These are phyloP conservation scores for Sonneratia caseolaris DNA, from an alignment of 345 rosid genomes.

Conservation along the genomic window DNA sequence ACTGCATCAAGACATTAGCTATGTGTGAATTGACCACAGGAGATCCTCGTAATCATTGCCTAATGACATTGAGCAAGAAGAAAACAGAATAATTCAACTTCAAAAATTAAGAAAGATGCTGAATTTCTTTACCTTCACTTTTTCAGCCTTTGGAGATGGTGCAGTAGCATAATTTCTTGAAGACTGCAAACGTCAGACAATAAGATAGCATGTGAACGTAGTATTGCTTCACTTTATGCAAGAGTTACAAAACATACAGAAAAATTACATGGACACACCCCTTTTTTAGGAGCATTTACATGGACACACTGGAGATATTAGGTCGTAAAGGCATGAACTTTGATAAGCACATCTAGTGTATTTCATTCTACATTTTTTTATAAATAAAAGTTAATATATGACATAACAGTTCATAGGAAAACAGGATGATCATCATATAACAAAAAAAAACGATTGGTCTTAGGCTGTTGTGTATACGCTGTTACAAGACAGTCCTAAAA, in stretches of 20 bases:
- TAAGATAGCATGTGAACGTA: neutral
- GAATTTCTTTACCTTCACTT: slow-evolving; percentile 49
- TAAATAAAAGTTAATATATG: neutral
- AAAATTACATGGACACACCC: neutral
- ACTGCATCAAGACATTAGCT: neutral
- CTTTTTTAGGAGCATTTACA: neutral
- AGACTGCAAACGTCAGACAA: slow-evolving; percentile 28
- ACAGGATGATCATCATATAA: neutral
- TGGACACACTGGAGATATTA: too few relatives aligned
- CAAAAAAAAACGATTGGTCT: neutral
- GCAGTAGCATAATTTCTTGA: slow-evolving; percentile 46
- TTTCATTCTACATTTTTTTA: neutral
- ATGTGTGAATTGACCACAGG: neutral
- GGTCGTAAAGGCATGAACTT: neutral
- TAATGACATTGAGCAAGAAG: neutral
- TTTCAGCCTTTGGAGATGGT: slow-evolving; percentile 28
- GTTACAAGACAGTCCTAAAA: neutral
- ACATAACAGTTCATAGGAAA: neutral
- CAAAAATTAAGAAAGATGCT: neutral
- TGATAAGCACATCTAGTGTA: neutral
- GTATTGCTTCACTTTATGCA: neutral
- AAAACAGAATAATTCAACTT: neutral
- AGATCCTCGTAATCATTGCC: neutral
- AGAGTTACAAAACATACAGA: neutral
- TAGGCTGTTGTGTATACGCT: neutral